Base-by-base conservation (phyloP, 2,329 filamentous ascomycete species). In the Colletotrichum endophyticum region DNA sequence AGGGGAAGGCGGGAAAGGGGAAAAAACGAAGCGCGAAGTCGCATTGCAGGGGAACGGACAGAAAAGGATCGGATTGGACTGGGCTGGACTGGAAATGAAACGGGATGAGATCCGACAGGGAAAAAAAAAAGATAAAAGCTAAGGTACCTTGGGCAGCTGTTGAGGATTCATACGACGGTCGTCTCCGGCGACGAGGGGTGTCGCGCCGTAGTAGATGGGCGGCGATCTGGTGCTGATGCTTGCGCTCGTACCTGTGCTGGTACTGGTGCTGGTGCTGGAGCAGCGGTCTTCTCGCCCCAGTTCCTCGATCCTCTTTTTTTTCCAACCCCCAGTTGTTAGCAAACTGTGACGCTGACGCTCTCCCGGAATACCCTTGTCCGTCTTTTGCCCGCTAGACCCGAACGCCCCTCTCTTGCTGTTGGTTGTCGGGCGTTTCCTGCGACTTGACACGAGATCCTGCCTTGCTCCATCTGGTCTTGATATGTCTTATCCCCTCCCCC, bases 121-220 rank as follows among this genome's bases (percentile, higher is more conserved):
- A 80, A 68, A 61, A 30, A 25, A 56, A 22, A 32, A 53, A 28
- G 34, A 32, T 13, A 49, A 36, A 36, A 36, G 34, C 34, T 36
- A 36, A 36, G 75, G 73, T 86, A 87, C 86, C 86, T 88, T 88
- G 78, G 84, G 81, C 72, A 87, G 84, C 84, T 84, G 85, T 84
- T 85, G 76, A 67, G 70, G 84, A 86, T 86, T 87, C 86, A 88
- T 88, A 81, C 83, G 85, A 82, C 80, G 81, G 81, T 81, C 81
- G 82, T 85, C 84, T 81, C 81, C 81, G 80, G 83, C 80, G 72
- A 78, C 78, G 82, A 85, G 83, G 82, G 84, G 83, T 80, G 81
- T 82, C 80, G 81, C 81, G 75, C 77, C 77, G 77, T 76, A 80
- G 76, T 72, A 83, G 77, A 78, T 78, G 78, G 75, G 81, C 77